Conservation (phyloP, 1,284 basidiomycete genomes). For the Cutaneotrichosporon curvatum region DNA sequence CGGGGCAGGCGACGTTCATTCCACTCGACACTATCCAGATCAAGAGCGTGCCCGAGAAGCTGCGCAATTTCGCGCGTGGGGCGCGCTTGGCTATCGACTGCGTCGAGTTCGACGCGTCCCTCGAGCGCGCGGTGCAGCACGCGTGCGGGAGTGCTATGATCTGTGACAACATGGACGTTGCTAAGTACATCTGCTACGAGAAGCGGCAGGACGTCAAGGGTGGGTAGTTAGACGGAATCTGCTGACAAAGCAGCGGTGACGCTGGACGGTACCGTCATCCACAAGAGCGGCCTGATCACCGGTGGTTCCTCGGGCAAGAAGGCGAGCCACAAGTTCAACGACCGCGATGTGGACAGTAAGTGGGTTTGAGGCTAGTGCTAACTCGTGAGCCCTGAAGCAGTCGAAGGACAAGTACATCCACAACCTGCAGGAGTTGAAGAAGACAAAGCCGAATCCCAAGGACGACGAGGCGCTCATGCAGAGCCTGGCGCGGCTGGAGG, state of each 20-base stretch:
- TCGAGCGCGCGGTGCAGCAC: constrained; percentile 91
- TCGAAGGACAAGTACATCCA: constrained; percentile 65
- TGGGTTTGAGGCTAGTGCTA: neutral
- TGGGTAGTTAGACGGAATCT: constrained; percentile 39
- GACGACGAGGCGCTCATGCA: constrained; percentile 72
- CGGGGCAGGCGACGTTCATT: constrained; percentile 93
- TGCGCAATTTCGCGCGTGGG: constrained; percentile 82
- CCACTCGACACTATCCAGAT: constrained; percentile 94
- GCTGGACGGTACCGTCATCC: constrained; percentile 92
- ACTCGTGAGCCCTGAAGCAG: constrained; percentile 58
- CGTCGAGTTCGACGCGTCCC: constrained; percentile 74
- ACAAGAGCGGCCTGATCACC: constrained; percentile 95
- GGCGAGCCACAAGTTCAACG: constrained; percentile 78
- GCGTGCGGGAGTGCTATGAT: constrained; percentile 92
- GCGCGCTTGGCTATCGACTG: constrained; percentile 91
- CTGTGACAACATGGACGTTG: constrained; percentile 90
- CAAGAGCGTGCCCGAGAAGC: constrained; percentile 89
- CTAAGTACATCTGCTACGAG: constrained; percentile 83
- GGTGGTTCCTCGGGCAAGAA: constrained; percentile 70
- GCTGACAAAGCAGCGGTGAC: constrained; percentile 66
- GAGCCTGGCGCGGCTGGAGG: constrained; percentile 72
- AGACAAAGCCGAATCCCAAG: constrained; percentile 70
- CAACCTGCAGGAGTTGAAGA: constrained; percentile 74
- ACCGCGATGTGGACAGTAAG: constrained; percentile 79
- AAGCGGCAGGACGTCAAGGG: constrained; percentile 94